These are phyloP conservation scores for Noccaea bulbosa DNA, from an alignment of 345 rosid genomes.

Conservation along the genomic window DNA sequence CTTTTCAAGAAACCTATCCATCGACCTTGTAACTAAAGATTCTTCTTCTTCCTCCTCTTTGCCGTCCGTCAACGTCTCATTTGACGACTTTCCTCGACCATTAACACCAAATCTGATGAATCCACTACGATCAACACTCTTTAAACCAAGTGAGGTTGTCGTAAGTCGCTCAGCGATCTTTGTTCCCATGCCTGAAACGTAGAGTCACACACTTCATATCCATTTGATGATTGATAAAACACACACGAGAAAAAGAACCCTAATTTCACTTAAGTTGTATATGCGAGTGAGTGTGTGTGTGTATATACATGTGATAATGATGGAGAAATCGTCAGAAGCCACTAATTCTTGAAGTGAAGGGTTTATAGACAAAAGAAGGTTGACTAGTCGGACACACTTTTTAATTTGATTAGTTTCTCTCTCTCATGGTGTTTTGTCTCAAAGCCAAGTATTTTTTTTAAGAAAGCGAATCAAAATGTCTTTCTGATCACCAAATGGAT, in stretches of 20 bases:
- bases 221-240: conserved; percentile 26
- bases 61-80: conserved; percentile 32
- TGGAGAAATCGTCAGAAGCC: conserved; percentile 45
- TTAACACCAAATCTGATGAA: conserved; percentile 49
- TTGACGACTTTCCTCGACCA: conserved; percentile 47
- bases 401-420: conserved; percentile 34
- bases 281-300: neutral
- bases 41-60: conserved; percentile 34
- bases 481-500: conserved; percentile 22
- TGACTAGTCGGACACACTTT: conserved; percentile 43
- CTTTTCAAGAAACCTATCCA: conserved; percentile 54
- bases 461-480: conserved; percentile 25
- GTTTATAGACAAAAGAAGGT: conserved; percentile 42
- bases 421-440: conserved; percentile 31
- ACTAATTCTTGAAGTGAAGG: conserved; percentile 41
- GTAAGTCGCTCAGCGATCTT: conserved; percentile 52
- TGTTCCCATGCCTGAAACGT: conserved; percentile 85
- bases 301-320: conserved; percentile 22
- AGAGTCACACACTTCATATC: conserved; percentile 16
- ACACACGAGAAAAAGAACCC: conserved; percentile 1
- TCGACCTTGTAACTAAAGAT: conserved; percentile 39
- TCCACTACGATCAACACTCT: conserved; percentile 43
- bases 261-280: conserved; percentile 14
- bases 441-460: conserved; percentile 11
- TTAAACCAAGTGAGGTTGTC: conserved; percentile 39